These are phyloP conservation scores for Picochlorum sp. DNA, from an alignment of 139 green algal genomes.

Conservation along the genomic window DNA sequence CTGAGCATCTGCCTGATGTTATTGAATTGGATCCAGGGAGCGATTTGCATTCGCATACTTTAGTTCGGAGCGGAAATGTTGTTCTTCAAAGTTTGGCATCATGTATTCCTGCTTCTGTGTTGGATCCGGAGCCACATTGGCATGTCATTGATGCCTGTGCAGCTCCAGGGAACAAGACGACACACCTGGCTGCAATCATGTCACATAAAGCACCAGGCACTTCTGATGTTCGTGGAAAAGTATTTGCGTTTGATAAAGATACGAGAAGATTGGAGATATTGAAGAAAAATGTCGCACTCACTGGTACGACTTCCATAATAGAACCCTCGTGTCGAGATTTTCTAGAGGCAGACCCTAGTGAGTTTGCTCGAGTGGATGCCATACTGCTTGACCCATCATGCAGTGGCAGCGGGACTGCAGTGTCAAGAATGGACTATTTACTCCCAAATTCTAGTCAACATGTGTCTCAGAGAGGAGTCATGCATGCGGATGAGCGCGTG, in stretches of 20 bases:
- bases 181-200: slow-evolving; percentile 62
- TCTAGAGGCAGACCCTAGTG: slow-evolving; percentile 48
- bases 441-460: slow-evolving; percentile 35
- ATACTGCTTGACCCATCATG: slow-evolving; percentile 91
- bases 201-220: slow-evolving; percentile 12
- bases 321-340: slow-evolving; percentile 57
- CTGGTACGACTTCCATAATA: slow-evolving; percentile 47
- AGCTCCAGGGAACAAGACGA: slow-evolving; percentile 97
- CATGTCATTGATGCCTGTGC: slow-evolving; percentile 86
- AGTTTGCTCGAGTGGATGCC: slow-evolving; percentile 33
- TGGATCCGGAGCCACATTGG: slow-evolving; percentile 68
- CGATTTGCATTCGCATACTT: slow-evolving; percentile 76
- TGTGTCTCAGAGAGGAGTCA: not conserved
- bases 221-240: slow-evolving; percentile 33
- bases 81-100: slow-evolving; percentile 76
- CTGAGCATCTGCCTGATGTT: slow-evolving; percentile 62
- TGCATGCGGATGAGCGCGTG: slow-evolving; percentile 37
- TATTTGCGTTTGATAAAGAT: slow-evolving; percentile 85
- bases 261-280: slow-evolving; percentile 56
- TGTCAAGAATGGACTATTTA: slow-evolving; percentile 69
- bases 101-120: slow-evolving; percentile 80
- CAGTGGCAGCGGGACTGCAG: slow-evolving; percentile 63
- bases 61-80: slow-evolving; percentile 63
- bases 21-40: slow-evolving; percentile 74
- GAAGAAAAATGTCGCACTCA: slow-evolving; percentile 38